Evolutionary conservation across 1,284 basidiomycete genomes (phyloP), one percentile per base, ranked within the genome.

Genomic region (Tetrapyrgos nigripes): DNA sequence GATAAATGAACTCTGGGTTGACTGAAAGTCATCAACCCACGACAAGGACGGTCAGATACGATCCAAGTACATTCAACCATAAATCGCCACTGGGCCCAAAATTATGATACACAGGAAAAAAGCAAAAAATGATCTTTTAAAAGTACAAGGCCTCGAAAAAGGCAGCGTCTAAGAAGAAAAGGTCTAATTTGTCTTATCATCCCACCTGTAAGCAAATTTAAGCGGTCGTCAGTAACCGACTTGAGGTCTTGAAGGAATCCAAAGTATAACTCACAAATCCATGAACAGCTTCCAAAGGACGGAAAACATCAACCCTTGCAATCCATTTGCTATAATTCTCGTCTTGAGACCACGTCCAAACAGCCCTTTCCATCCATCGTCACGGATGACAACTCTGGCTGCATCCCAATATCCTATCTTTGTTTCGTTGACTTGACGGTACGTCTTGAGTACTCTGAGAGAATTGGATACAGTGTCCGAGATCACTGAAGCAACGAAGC

Each of bases 361-460:
- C 46, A 93, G 73, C 4, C 90, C 92, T 26, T 63, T 68, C 26
- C 85, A 62, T 2, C 92, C 92, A 62, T 93, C 92, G 2, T 77
- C 72, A 1, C 80, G 80, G 50, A 93, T 77, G 43, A 94, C 87
- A 1, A 81, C 83, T 50, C 80, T 79, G 0, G 90, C 91, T 1
- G 91, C 88, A 54, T 86, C 83, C 4, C 77, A 48, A 70, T 96
- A 97, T 2, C 88, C 85, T 14, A 96, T 87, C 31, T 86, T 82
- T 3, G 85, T 86, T 60, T 89, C 87, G 70, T 94, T 87, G 17
- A 94, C 92, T 72, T 97, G 94, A 17, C 94, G 80, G 74, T 96
- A 96, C 0, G 94, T 96, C 81, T 96, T 97, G 67, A 97, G 77
- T 3, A 97, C 94, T n/a, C 93, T 85, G 1, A 97, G 77, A 4